phyloP scores from a whole-genome alignment of 2,329 filamentous ascomycete genomes.

The Ophiocordyceps camponoti-leonardi region DNA sequence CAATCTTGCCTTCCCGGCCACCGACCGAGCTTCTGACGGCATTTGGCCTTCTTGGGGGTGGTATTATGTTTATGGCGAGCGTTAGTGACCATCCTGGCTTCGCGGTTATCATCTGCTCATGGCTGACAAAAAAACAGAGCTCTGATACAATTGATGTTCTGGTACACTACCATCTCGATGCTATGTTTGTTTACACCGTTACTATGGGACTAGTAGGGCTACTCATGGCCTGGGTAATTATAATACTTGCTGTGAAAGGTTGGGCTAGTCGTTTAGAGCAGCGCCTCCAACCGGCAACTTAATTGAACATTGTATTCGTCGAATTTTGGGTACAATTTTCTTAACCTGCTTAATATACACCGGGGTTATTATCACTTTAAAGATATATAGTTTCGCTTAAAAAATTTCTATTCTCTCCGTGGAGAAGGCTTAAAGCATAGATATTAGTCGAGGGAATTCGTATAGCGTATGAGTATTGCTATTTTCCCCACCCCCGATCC shows the following conservation, averaged over 20 bases:
- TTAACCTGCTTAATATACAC: not conserved
- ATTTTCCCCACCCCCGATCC: too few relatives aligned
- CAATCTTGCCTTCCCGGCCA: slow-evolving; percentile 64
- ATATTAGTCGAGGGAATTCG: too few relatives aligned
- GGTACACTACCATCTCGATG: slow-evolving; percentile 59
- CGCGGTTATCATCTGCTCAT: too few relatives aligned
- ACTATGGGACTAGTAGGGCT: slow-evolving; percentile 70
- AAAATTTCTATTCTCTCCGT: too few relatives aligned
- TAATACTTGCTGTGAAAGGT: slow-evolving; percentile 70
- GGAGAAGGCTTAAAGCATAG: too few relatives aligned
- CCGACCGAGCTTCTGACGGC: slow-evolving; percentile 77
- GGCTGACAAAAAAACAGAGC: slow-evolving; percentile 37
- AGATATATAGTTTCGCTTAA: too few relatives aligned
- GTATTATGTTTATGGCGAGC: slow-evolving; percentile 84
- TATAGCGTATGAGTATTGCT: too few relatives aligned
- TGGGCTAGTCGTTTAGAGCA: slow-evolving; percentile 66
- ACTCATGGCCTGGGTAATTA: slow-evolving; percentile 69
- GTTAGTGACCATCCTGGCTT: slow-evolving; percentile 35
- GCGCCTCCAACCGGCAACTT: slow-evolving; percentile 11
- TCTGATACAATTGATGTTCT: slow-evolving; percentile 63
- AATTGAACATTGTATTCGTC: not conserved
- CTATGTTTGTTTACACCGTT: slow-evolving; percentile 87
- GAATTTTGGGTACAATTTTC: not conserved
- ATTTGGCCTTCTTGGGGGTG: slow-evolving; percentile 77
- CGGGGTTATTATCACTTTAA: too few relatives aligned